phyloP scores from a whole-genome alignment of 768 basidiomycete genomes.

The Lactarius vividus region DNA sequence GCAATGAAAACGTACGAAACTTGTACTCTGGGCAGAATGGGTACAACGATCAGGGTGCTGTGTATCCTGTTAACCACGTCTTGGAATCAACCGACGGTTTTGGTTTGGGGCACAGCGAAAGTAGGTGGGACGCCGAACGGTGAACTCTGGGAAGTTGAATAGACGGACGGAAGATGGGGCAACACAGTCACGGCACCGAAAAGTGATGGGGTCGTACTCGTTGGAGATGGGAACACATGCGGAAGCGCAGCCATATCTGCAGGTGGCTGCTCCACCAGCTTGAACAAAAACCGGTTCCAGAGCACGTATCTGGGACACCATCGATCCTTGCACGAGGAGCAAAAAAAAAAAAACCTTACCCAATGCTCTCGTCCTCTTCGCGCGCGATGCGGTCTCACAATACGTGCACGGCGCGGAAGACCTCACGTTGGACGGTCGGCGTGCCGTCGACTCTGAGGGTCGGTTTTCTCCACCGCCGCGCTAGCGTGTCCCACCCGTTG shows the following conservation, averaged over 20 bases:
- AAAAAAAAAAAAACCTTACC: constrained; percentile 46
- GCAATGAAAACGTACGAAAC: background rate
- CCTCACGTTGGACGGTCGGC: constrained; percentile 49
- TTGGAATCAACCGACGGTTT: constrained; percentile 39
- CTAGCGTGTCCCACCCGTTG: constrained; percentile 74
- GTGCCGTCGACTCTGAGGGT: constrained; percentile 40
- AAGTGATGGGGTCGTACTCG: constrained; percentile 26
- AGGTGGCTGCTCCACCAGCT: constrained; percentile 68
- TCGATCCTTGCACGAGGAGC: background rate
- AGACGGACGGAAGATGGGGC: background rate
- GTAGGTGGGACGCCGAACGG: constrained; percentile 38
- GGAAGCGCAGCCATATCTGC: constrained; percentile 61
- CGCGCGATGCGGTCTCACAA: constrained; percentile 83
- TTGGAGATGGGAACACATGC: constrained; percentile 47
- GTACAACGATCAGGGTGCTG: constrained; percentile 57
- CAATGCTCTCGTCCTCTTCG: constrained; percentile 81
- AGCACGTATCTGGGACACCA: constrained; percentile 49
- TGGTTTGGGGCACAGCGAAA: background rate
- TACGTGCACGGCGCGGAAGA: constrained; percentile 69
- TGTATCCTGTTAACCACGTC: constrained; percentile 67
- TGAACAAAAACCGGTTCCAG: constrained; percentile 71
- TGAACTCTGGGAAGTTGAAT: constrained; percentile 40
- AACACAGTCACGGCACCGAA: constrained; percentile 22
- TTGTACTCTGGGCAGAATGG: constrained; percentile 46
- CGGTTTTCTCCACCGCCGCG: constrained; percentile 80